Base-by-base conservation (phyloP, 768 basidiomycete species). In the Gyrodon lividus region DNA sequence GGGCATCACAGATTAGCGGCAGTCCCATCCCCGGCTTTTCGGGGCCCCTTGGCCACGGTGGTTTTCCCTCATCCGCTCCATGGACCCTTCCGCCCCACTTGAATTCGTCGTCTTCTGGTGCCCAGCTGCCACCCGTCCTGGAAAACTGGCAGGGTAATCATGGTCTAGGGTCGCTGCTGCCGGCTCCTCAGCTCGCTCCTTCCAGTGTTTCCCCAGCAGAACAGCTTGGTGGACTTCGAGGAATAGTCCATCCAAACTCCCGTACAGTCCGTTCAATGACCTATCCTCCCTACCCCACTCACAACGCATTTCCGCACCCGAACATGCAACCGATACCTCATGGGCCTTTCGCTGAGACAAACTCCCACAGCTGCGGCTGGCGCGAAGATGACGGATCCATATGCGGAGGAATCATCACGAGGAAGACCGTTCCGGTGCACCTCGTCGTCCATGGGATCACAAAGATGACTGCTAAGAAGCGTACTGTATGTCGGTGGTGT, bases 341-440 rank as follows among this genome's bases (percentile, higher is more conserved):
- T 6, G 16, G 8, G 12, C 17, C 42, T 5, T 30, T 6, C 13
- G 17, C n/a, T 6, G 30, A 30, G 2, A 12, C 2, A 13, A 9
- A 3, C 31, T 2, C 20, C 0, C 47, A 45, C 17, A 9, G 1
- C 1, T 65, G 64, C 17, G 4, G 24, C 2, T 66, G 62, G 62
- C 1, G 30, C 0, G 3, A 0, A 1, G 42, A 38, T 0, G 38
- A 59, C n/a, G 56, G 52, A 1, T 17, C 20, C 0, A 9, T 39
- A 7, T 64, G 62, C 28, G 17, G 20, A 0, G 31, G 0, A 1
- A 16, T 0, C 0, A 57, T 66, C 28, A 39, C 55, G 0, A 5
- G 3, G 6, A 0, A 7, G 17, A 26, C 5, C 20, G 10, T 57
- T 14, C 9, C 62, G 1, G 8, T 50, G 0, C 64, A 65, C n/a